Conservation (phyloP, 225 moss, liverwort and hornwort genomes). For the Asterella californica region DNA sequence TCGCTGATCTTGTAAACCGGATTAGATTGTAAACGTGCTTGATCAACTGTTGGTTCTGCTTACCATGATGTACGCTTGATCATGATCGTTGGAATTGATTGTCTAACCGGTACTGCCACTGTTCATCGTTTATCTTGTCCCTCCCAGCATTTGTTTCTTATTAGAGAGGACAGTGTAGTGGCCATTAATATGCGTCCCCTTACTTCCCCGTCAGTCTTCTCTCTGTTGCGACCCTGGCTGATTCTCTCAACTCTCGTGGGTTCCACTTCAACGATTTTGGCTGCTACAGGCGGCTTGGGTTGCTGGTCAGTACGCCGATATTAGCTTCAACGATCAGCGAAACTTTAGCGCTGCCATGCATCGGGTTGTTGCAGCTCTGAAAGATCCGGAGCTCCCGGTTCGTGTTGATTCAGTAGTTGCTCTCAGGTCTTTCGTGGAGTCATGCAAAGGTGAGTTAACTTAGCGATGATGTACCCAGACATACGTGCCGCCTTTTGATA, state of each 20-base stretch:
- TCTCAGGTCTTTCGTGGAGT: conserved; percentile 89
- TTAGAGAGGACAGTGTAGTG: no score
- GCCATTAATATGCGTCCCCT: no score
- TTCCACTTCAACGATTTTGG: not conserved
- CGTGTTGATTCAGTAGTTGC: conserved; percentile 98
- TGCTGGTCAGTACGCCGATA: conserved; percentile 94
- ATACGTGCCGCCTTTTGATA: not conserved
- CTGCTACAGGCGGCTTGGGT: conserved; percentile 94
- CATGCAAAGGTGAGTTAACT: conserved; percentile 75
- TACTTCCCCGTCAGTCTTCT: no score
- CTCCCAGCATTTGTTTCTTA: no score
- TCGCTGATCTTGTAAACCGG: not conserved
- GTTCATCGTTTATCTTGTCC: not conserved
- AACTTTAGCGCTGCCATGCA: conserved; percentile 95
- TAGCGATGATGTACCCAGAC: not conserved
- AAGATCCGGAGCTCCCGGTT: conserved; percentile 91
- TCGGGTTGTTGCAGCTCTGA: conserved; percentile 83
- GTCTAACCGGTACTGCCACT: not conserved
- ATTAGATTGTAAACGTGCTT: no score
- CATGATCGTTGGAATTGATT: no score
- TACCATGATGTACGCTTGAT: no score
- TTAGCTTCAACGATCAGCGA: conserved; percentile 73
- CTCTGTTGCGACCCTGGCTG: not conserved
- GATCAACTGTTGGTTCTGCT: not conserved
- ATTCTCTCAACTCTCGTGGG: not conserved